Evolutionary conservation across 805 yeast genomes (phyloP), one percentile per base, ranked within the genome.

Genomic region (Starmerella apis): DNA sequence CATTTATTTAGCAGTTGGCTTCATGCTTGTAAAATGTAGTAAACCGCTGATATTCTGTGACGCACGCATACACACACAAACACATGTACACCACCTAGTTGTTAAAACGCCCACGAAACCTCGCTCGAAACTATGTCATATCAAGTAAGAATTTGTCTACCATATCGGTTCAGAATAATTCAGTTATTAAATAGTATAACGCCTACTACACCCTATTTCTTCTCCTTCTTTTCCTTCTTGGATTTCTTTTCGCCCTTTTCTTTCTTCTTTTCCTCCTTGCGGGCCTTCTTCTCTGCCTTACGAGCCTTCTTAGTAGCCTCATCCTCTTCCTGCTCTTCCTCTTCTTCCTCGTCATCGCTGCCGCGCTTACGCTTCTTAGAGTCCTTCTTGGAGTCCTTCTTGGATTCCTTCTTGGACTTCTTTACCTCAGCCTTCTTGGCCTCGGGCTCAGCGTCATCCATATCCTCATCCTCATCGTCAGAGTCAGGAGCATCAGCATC

Each of bases 401-500:
- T 37, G n/a, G 39, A 35, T 50, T 49, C 49, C 18, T 47, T 49
- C 43, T 53, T 58, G 27, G 27, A 24, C 59, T 48, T 53, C 47
- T 41, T 53, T 46, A 31, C 49, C 50, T 52, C 56, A 43, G 30
- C 36, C 54, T 53, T 55, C 60, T 46, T 56, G 49, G 48, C 44
- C 51, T 48, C 42, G 38, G 51, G 49, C 57, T 53, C 46, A 11
- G 33, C 50, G 48, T 59, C 55, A 24, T 54, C 52, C 19, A 63
- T 64, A 16, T 60, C 61, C 45, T 48, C 57, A 24, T 65, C 63
- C 48, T 77, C 80, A 43, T 75, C 76, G 52, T 73, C 77, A 4
- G 65, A 47, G 56, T 75, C 74, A 2, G 62, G 73, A 49, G 88
- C 78, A 67, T 94, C 98, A 43, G 96, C 97, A 66, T 88, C 97